Base-by-base conservation (phyloP, 139 green algal genomes). In the Desmodesmus armatus region DNA sequence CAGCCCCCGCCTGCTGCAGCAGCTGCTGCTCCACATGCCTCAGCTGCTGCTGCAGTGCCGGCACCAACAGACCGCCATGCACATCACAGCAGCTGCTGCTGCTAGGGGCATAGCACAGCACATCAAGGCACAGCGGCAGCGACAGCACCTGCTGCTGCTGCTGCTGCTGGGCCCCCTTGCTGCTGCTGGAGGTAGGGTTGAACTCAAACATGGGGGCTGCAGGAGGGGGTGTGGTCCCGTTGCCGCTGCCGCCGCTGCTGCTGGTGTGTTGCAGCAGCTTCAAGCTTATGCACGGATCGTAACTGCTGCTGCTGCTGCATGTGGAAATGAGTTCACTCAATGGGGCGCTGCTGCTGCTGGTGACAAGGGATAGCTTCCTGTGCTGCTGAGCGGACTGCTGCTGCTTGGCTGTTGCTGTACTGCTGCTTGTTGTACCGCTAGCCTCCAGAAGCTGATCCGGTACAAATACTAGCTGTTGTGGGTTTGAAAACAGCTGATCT, bases 161-260 rank as follows among this genome's bases (percentile, higher is more conserved):
- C 69, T 77, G 47, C 13, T 55, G 47, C 47, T 55, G 47, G 9
- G 9, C 13, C 9, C 47, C 13, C 47, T 55, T 55, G 47, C 47
- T 55, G 62, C n/a, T 72, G 62, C 62, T 37, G 62, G 11, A 17
- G n/a, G 11, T 35, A 27, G 78, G 62, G 19, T 84, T 17, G 29
- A 80, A 86, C 11, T 86, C 80, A 49, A 86, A 80, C 67, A 72
- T 53, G 13, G 80, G 80, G 3, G 80, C 69, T 40, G 63, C 31
- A 9, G 58, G n/a, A n/a, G n/a, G n/a, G n/a, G n/a, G n/a, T n/a
- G n/a, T n/a, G n/a, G n/a, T n/a, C n/a, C n/a, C 23, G 0, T 55
- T 58, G 80, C 39, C 58, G 43, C 13, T 78, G n/a, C 78, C 53
- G 66, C 19, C 62, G 39, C 58, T 43, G 43, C 78, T 43, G 33